Conservation (phyloP, 2,329 filamentous ascomycete species). For the Colletotrichum chrysophilum region DNA sequence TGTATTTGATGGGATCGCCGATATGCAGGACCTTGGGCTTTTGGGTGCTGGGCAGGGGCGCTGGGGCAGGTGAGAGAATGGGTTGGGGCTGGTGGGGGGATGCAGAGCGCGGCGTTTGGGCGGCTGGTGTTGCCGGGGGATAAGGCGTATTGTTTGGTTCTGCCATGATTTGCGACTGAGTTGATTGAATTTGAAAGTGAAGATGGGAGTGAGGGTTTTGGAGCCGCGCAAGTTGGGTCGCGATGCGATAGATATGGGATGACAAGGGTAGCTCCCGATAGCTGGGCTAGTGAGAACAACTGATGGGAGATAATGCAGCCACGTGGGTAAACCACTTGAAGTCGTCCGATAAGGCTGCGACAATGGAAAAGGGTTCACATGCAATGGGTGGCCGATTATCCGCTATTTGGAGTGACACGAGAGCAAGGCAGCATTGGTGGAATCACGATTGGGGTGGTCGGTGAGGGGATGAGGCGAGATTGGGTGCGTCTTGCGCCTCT, state of each 20-base stretch:
- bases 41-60: constrained; percentile 27
- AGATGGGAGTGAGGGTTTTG: background rate
- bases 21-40: constrained; percentile 73
- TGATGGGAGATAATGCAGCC: background rate
- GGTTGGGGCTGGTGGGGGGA: constrained; percentile 38
- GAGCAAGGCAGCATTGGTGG: background rate
- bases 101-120: constrained; percentile 45
- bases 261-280: background rate
- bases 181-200: no score
- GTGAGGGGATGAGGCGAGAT: background rate
- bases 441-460: background rate
- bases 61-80: constrained; percentile 26
- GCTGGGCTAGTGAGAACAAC: background rate
- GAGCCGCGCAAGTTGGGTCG: background rate
- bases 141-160: constrained; percentile 53
- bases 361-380: background rate
- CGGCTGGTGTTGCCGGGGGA: constrained; percentile 33
- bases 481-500: background rate
- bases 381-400: background rate
- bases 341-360: background rate
- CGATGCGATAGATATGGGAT: background rate
- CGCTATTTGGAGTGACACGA: background rate
- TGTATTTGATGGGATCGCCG: constrained; percentile 67
- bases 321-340: background rate
- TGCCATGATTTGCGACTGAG: constrained; percentile 37